These are phyloP conservation scores for Fusarium verrucosum DNA, from an alignment of 2,329 filamentous ascomycete genomes.

Conservation along the genomic window DNA sequence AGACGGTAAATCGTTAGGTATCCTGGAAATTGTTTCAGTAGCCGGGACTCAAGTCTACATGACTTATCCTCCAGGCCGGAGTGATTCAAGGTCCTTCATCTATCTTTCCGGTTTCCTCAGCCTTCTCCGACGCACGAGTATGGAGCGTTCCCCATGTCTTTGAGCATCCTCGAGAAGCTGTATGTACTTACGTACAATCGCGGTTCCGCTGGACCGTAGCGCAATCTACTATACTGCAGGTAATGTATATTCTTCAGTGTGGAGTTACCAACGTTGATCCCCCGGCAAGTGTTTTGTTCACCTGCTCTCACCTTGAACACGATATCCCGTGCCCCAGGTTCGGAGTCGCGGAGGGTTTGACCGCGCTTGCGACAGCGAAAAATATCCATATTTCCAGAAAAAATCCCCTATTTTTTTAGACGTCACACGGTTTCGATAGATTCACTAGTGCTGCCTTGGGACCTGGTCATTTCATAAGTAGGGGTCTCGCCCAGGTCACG, in stretches of 20 bases:
- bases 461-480: conserved; percentile 27
- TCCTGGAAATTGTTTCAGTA: neutral
- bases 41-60: neutral
- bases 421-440: conserved; percentile 26
- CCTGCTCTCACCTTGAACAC: conserved; percentile 17
- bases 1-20: no score
- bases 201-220: conserved; percentile 44
- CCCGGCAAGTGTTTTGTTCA: conserved; percentile 3
- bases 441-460: conserved; percentile 25
- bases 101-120: conserved; percentile 23
- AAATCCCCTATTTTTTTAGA: conserved; percentile 1
- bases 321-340: conserved; percentile 28
- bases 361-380: conserved; percentile 14
- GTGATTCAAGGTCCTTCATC: conserved; percentile 1
- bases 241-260: neutral
- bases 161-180: conserved; percentile 8
- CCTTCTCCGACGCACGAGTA: conserved; percentile 7
- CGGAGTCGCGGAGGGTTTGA: conserved; percentile 30
- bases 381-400: conserved; percentile 33
- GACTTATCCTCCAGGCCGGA: conserved; percentile 16
- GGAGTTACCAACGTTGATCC: neutral
- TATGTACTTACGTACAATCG: conserved; percentile 26
- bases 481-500: conserved; percentile 24
- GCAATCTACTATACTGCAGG: conserved; percentile 15
- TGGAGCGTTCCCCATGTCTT: conserved; percentile 19